Percentiles rank a stretch among this genome's conserved stretches.
Conservation (phyloP, 83 land plant species). For the Picea abies region DNA sequence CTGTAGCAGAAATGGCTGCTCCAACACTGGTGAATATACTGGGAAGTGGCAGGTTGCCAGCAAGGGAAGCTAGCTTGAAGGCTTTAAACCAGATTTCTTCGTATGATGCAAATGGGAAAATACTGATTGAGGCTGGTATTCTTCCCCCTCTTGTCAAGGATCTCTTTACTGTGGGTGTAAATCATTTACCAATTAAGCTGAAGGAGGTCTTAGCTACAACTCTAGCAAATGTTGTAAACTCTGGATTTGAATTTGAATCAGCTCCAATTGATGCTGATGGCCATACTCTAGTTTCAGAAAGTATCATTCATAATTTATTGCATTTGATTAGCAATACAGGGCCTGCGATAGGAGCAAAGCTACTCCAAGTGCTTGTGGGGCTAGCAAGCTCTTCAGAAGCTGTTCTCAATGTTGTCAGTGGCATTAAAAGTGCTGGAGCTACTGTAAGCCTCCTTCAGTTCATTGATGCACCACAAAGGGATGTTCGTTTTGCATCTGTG, state of each 20-base stretch:
- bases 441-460: conserved; percentile 90
- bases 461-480: conserved; percentile 91
- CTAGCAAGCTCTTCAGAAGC: conserved; percentile 74
- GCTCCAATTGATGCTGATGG: conserved; percentile 63
- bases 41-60: conserved; percentile 56
- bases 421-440: conserved; percentile 96
- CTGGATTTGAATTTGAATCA: conserved; percentile 65
- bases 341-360: conserved; percentile 92
- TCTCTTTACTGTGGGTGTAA: conserved; percentile 77
- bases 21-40: conserved; percentile 69
- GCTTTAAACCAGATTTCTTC: conserved; percentile 88
- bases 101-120: conserved; percentile 69
- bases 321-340: conserved; percentile 98
- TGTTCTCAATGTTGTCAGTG: conserved; percentile 61
- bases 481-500: conserved; percentile 71
- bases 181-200: conserved; percentile 77
- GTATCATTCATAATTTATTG: conserved; percentile 72
- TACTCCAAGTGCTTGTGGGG: conserved; percentile 94
- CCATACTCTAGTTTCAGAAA: conserved; percentile 88
- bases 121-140: conserved; percentile 81
- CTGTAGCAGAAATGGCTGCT: conserved; percentile 79
- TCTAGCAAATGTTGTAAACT: conserved; percentile 85
- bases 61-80: conserved; percentile 84
- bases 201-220: conserved; percentile 93
- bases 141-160: conserved; percentile 88